Percentiles rank a stretch among this genome's conserved stretches.
Conservation (phyloP, 805 yeast species). For the Spencermartinsiella europaea region DNA sequence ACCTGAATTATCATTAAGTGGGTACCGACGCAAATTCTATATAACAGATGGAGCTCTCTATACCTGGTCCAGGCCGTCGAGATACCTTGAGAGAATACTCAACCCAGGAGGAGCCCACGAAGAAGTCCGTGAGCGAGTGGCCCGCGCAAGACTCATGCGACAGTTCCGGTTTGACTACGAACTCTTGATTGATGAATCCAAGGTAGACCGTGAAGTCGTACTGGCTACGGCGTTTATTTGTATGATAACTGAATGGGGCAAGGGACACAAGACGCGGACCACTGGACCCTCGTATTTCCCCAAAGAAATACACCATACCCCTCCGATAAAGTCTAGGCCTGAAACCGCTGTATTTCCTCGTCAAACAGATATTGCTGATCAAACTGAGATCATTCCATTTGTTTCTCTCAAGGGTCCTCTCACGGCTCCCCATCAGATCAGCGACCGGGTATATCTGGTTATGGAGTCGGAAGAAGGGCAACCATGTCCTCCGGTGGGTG, state of each 20-base stretch:
- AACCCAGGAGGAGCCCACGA: conserved; percentile 56
- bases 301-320: conserved; percentile 4
- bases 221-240: conserved; percentile 57
- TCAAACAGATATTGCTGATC: not conserved
- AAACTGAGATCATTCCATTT: not conserved
- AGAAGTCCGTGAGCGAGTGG: conserved; percentile 50
- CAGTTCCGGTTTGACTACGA: conserved; percentile 59
- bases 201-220: conserved; percentile 47
- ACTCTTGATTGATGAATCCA: conserved; percentile 43
- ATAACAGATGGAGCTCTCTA: conserved; percentile 49
- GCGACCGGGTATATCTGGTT: not conserved
- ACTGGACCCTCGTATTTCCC: conserved; percentile 45
- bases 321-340: not conserved
- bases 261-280: conserved; percentile 48
- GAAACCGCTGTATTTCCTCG: not conserved
- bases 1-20: conserved; percentile 35
- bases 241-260: conserved; percentile 65
- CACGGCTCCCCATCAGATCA: not conserved
- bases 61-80: conserved; percentile 51
- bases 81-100: conserved; percentile 45
- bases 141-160: conserved; percentile 51
- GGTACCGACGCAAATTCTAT: conserved; percentile 44
- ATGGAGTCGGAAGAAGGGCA: not conserved
- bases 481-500: no score
- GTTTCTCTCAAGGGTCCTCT: not conserved